Evolutionary conservation across 2,329 filamentous ascomycete species (phyloP).

Genomic region (Colletotrichum sp.): DNA sequence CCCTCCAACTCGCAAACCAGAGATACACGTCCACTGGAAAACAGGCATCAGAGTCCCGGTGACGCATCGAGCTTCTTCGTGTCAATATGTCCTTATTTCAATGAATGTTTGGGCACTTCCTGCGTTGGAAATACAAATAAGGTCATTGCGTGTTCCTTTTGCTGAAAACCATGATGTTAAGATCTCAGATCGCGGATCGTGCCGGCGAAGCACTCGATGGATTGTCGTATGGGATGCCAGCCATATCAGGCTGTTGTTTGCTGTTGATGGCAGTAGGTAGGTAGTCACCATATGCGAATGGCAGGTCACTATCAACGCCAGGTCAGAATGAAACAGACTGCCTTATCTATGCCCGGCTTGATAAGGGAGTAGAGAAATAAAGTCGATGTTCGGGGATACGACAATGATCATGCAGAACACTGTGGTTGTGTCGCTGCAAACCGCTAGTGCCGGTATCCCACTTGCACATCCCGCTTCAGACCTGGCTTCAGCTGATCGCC

Average conservation of each 20-base stretch:
- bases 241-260: background rate
- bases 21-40: background rate
- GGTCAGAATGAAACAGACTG: background rate
- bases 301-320: background rate
- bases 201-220: background rate
- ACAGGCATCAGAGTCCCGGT: background rate
- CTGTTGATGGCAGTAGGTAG: background rate
- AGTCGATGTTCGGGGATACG: background rate
- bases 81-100: background rate
- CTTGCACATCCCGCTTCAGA: background rate
- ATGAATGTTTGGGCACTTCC: background rate
- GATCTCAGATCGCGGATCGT: background rate
- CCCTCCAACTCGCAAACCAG: background rate
- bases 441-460: background rate
- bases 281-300: background rate
- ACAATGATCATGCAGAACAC: background rate
- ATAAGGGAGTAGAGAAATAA: background rate
- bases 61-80: background rate
- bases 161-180: background rate
- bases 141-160: background rate
- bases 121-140: background rate
- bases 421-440: background rate
- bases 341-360: background rate
- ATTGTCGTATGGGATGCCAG: background rate
- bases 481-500: background rate